phyloP scores from a whole-genome alignment of 2,329 filamentous ascomycete species.

The Fusarium tuaranense region DNA sequence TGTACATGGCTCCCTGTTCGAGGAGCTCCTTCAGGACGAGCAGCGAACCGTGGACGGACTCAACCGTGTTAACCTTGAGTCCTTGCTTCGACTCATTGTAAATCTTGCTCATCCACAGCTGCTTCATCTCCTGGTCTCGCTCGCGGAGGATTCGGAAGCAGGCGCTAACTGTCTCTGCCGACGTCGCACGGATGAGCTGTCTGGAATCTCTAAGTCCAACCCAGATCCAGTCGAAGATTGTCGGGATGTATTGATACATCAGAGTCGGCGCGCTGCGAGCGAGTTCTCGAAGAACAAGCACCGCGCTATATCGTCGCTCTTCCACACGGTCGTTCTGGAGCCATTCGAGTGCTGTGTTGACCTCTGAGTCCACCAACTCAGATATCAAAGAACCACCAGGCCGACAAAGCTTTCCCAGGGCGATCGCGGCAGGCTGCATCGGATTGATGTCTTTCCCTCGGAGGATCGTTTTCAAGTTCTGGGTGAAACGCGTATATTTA shows the following conservation, averaged over 20 bases:
- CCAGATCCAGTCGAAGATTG: slow-evolving; percentile 97
- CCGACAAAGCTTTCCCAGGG: slow-evolving; percentile 89
- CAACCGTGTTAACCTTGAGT: slow-evolving; percentile 82
- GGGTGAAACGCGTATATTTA: slow-evolving; percentile 94
- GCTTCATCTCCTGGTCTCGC: slow-evolving; percentile 88
- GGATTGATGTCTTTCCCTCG: slow-evolving; percentile 91
- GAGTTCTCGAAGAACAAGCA: slow-evolving; percentile 89
- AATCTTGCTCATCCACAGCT: slow-evolving; percentile 90
- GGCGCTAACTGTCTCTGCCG: slow-evolving; percentile 91
- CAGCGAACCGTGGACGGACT: slow-evolving; percentile 93
- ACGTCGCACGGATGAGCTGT: slow-evolving; percentile 90
- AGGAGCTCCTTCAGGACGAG: slow-evolving; percentile 93
- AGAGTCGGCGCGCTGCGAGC: slow-evolving; percentile 93
- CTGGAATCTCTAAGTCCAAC: slow-evolving; percentile 90
- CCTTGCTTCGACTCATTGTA: slow-evolving; percentile 87
- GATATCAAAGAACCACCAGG: slow-evolving; percentile 95
- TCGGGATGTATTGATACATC: slow-evolving; percentile 94
- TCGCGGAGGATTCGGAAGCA: slow-evolving; percentile 97
- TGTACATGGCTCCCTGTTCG: slow-evolving; percentile 97
- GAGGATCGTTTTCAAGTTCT: slow-evolving; percentile 87
- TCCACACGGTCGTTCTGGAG: slow-evolving; percentile 95
- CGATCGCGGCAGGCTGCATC: slow-evolving; percentile 90
- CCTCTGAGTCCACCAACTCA: slow-evolving; percentile 95
- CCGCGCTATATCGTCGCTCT: slow-evolving; percentile 91
- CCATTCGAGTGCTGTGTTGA: slow-evolving; percentile 96